Evolutionary conservation across 495 filamentous ascomycete species (phyloP).

Genomic region (Tuber microsphaerosporum): DNA sequence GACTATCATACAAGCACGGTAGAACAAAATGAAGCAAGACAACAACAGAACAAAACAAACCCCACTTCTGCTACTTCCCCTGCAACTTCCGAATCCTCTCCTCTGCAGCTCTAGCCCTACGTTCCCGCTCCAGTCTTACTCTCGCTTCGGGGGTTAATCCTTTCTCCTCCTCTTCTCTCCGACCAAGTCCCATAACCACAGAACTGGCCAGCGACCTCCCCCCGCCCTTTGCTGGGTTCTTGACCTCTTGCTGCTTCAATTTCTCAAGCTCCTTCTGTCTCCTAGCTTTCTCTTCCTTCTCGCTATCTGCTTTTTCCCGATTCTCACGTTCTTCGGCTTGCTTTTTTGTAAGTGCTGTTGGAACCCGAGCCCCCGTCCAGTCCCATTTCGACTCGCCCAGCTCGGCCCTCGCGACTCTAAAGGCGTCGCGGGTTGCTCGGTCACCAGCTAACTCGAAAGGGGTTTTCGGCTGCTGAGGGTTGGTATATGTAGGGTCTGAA

Average conservation of each 20-base stretch:
- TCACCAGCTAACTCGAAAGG: constrained; percentile 84
- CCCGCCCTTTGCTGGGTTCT: constrained; percentile 55
- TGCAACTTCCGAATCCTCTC: constrained; percentile 69
- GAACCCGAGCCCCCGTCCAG: constrained; percentile 70
- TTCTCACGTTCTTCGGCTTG: constrained; percentile 61
- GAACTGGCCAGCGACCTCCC: constrained; percentile 35
- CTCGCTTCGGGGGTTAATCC: constrained; percentile 40
- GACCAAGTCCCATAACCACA: constrained; percentile 37
- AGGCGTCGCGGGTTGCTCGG: constrained; percentile 78
- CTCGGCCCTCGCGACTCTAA: constrained; percentile 75
- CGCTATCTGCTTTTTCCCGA: constrained; percentile 54
- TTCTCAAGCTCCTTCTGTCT: constrained; percentile 54
- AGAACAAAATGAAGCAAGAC: not conserved
- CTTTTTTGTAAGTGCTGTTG: constrained; percentile 57
- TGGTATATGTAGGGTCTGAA: constrained; percentile 65
- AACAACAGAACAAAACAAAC: not conserved
- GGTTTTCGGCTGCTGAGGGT: constrained; percentile 59
- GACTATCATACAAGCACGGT: not conserved
- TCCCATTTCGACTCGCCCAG: constrained; percentile 71
- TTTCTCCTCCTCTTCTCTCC: constrained; percentile 41
- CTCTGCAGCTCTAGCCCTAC: constrained; percentile 34
- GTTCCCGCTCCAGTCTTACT: constrained; percentile 26
- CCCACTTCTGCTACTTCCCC: constrained; percentile 28
- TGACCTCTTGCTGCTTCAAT: constrained; percentile 59
- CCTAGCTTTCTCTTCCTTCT: constrained; percentile 50